Conservation (phyloP, 2,329 filamentous ascomycete species). For the Aureobasidium sp. region DNA sequence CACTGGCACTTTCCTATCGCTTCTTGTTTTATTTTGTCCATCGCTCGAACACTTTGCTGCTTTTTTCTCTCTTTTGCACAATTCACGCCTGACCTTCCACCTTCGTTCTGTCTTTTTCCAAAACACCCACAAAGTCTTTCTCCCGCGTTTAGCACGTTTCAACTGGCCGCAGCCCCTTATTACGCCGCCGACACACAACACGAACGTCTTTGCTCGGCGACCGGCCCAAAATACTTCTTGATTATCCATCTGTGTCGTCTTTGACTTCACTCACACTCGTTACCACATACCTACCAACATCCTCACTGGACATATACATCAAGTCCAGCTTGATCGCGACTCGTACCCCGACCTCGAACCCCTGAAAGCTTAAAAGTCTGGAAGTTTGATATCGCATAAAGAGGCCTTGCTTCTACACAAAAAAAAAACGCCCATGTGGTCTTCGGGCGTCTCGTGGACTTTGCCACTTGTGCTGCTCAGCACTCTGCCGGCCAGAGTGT, state of each 20-base stretch:
- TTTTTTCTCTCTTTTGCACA: not conserved
- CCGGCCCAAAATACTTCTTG: constrained; percentile 1
- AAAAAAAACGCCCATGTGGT: constrained; percentile 22
- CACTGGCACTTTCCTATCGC: constrained; percentile 1
- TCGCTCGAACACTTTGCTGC: not conserved
- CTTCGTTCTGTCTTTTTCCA: constrained; percentile 7
- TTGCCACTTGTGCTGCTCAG: constrained; percentile 25
- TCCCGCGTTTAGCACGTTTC: constrained; percentile 9
- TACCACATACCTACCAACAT: not conserved
- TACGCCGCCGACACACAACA: constrained; percentile 6
- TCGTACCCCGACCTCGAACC: not conserved
- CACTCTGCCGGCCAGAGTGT: constrained; percentile 39
- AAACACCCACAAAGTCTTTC: constrained; percentile 9
- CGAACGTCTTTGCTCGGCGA: constrained; percentile 2
- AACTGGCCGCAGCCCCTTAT: constrained; percentile 7
- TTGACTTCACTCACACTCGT: constrained; percentile 5
- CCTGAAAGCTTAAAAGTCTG: constrained; percentile 3
- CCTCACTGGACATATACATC: not conserved
- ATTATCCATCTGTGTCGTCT: constrained; percentile 1
- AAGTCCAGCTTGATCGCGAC: not conserved
- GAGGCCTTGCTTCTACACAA: not conserved
- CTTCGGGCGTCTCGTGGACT: constrained; percentile 18
- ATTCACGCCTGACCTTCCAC: not conserved
- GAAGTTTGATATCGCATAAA: not conserved
- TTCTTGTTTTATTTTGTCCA: constrained; percentile 6